Percentiles rank a stretch among this genome's conserved stretches.
These are phyloP conservation scores for Leonotis leonurus DNA, from an alignment of 257 asterid genomes.

Conservation along the genomic window DNA sequence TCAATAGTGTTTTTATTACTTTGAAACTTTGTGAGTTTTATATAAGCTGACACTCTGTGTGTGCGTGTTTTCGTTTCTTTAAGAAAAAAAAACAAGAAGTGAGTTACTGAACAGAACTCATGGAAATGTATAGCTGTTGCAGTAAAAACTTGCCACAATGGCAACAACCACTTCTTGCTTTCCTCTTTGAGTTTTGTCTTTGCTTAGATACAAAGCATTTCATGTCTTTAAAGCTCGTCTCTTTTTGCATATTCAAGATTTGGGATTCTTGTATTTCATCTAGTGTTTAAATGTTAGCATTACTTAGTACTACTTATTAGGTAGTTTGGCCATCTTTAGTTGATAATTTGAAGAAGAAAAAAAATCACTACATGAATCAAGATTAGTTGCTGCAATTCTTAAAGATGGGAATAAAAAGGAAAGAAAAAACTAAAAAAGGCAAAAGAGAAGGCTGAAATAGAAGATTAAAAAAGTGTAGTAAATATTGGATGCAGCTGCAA, in stretches of 20 bases:
- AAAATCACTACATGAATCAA: neutral
- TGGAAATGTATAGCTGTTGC: neutral
- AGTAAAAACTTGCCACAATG: conserved; percentile 15
- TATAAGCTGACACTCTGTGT: conserved; percentile 14
- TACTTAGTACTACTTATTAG: neutral
- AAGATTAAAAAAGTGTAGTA: neutral
- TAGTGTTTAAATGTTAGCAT: neutral
- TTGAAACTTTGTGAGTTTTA: conserved; percentile 11
- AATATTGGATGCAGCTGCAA: conserved; percentile 11
- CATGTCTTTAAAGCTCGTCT: conserved; percentile 3
- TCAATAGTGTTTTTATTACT: conserved; percentile 19
- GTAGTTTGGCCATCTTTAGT: neutral
- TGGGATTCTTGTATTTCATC: neutral
- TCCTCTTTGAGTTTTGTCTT: conserved; percentile 16
- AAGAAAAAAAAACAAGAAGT: too few relatives aligned
- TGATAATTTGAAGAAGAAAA: neutral
- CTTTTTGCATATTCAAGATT: neutral
- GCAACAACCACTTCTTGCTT: conserved; percentile 11
- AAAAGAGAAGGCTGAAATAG: conserved; percentile 2
- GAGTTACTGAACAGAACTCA: too few relatives aligned
- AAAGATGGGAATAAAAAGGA: neutral
- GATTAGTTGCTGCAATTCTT: neutral
- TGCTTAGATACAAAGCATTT: conserved; percentile 18
- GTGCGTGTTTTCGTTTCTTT: neutral
- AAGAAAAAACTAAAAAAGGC: neutral